Conservation (phyloP, 2,329 filamentous ascomycete species). For the Fusarium mexicanum region DNA sequence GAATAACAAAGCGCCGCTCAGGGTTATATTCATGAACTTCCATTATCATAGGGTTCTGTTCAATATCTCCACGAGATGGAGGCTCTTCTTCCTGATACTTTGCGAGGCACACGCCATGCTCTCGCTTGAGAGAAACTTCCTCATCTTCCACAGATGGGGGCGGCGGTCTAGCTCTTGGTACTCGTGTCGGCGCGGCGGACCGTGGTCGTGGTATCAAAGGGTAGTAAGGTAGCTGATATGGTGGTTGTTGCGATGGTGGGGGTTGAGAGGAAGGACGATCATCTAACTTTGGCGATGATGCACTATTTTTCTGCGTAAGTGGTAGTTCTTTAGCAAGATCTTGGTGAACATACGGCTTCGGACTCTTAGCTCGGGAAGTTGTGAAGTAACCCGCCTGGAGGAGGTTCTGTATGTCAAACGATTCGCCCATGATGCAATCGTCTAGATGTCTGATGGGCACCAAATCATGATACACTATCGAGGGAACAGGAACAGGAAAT, state of each 20-base stretch:
- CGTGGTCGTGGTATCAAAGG: constrained; percentile 25
- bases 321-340: not conserved
- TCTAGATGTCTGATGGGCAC: constrained; percentile 23
- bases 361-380: constrained; percentile 54
- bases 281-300: constrained; percentile 32
- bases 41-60: constrained; percentile 74
- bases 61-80: constrained; percentile 69
- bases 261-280: constrained; percentile 28
- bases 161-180: constrained; percentile 60
- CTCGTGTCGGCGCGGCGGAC: constrained; percentile 25
- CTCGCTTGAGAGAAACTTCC: constrained; percentile 67
- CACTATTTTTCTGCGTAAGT: constrained; percentile 32
- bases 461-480: constrained; percentile 39
- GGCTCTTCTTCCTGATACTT: constrained; percentile 61
- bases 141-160: constrained; percentile 77
- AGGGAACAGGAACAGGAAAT: constrained; percentile 9
- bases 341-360: constrained; percentile 40
- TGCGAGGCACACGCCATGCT: constrained; percentile 56
- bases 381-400: constrained; percentile 62
- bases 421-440: constrained; percentile 53
- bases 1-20: constrained; percentile 73
- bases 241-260: constrained; percentile 14
- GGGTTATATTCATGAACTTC: constrained; percentile 68
- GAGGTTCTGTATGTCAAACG: constrained; percentile 56
- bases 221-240: constrained; percentile 34